Evolutionary conservation across 2,329 filamentous ascomycete species (phyloP).

Genomic region (Polytolypa hystricis): DNA sequence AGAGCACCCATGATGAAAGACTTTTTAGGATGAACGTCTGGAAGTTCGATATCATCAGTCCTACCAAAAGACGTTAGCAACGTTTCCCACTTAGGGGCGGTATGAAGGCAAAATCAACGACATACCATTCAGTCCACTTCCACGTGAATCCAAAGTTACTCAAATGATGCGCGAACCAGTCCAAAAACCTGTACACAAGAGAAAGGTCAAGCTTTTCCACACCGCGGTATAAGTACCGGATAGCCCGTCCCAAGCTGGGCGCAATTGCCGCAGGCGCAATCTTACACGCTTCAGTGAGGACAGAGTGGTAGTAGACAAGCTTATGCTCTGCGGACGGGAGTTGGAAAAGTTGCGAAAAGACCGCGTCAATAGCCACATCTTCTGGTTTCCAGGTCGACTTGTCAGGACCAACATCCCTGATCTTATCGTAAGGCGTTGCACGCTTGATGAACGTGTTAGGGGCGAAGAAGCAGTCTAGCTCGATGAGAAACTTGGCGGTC

Average conservation of each 20-base stretch:
- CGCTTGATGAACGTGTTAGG: slow-evolving; percentile 85
- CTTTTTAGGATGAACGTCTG: slow-evolving; percentile 73
- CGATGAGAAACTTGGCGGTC: slow-evolving; percentile 79
- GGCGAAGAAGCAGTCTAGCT: slow-evolving; percentile 89
- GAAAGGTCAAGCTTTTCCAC: slow-evolving; percentile 77
- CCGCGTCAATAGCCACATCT: slow-evolving; percentile 91
- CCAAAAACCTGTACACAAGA: slow-evolving; percentile 74
- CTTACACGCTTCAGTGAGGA: slow-evolving; percentile 92
- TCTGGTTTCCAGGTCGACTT: slow-evolving; percentile 90
- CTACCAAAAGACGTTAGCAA: slow-evolving; percentile 25
- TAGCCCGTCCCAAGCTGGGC: slow-evolving; percentile 83
- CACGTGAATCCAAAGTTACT: slow-evolving; percentile 99
- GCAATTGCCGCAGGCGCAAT: slow-evolving; percentile 93
- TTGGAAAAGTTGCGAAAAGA: slow-evolving; percentile 89
- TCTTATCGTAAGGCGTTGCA: slow-evolving; percentile 81
- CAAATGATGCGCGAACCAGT: slow-evolving; percentile 96
- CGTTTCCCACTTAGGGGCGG: too few species aligned
- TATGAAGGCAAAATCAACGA: slow-evolving; percentile 8
- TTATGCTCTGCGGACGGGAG: slow-evolving; percentile 83
- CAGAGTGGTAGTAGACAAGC: slow-evolving; percentile 89
- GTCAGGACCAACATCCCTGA: slow-evolving; percentile 56
- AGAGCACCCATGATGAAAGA: slow-evolving; percentile 83
- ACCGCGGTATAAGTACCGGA: slow-evolving; percentile 79
- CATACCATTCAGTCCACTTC: slow-evolving; percentile 95
- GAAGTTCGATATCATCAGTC: slow-evolving; percentile 69